Evolutionary conservation across 2,329 filamentous ascomycete species (phyloP), one percentile per base, ranked within the genome.

Genomic region (Fusarium sp.): DNA sequence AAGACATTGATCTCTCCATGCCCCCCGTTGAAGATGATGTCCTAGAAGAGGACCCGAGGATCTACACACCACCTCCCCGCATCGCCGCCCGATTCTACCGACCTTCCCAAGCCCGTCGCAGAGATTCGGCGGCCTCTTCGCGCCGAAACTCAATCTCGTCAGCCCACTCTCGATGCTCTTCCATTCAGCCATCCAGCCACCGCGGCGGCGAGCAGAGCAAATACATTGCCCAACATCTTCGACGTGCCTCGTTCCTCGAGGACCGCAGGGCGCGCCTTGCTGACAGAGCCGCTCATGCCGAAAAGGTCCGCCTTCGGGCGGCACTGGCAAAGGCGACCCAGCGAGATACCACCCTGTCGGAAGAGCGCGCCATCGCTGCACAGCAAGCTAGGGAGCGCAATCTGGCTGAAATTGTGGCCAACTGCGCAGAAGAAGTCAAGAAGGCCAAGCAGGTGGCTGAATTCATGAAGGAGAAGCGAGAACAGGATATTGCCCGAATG

Each of bases 381-480:
- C 91, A 94, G 71, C 89, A 94, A 73, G 92, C 93, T 1, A 89
- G 94, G 66, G 93, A 96, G 83, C 92, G 92, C 76, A 94, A 95
- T 75, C 83, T 96, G 20, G 93, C 93, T 10, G 93, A 95, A 80
- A 95, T 96, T 49, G 93, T 94, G 5, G 92, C 93, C 57, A 88
- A 90, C 69, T 96, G 94, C 79, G 94, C 94, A 22, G 93, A 95
- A 81, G 94, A 96, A 80, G 94, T 96, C 17, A 91, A 93, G 79
- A 89, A 93, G 72, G 93, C 93, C 61, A 96, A 96, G 85, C 92
- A 93, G 59, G 88, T 95, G n/a, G 93, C 93, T 16, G 93, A 94
- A 80, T 91, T 89, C 66, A 94, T 93, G 85, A 95, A 94, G 82
- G 92, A 94, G 83, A 92, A 92, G 80, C 91, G 94, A 72, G 92